These are phyloP conservation scores for Phytophthora colocasiae DNA, from an alignment of 352 stramenopile species.

Conservation along the genomic window DNA sequence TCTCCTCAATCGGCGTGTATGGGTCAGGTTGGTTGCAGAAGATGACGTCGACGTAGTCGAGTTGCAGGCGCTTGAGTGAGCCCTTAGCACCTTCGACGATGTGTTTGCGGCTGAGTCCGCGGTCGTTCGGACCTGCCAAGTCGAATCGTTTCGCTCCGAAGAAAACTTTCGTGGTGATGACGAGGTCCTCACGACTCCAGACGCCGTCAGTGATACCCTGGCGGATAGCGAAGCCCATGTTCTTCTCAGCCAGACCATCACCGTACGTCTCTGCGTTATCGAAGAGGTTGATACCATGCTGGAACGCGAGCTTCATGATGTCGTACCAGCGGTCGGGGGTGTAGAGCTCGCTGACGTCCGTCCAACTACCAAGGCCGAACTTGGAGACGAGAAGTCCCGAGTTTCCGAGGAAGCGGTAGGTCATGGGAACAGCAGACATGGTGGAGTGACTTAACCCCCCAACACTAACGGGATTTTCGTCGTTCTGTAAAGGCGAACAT, in stretches of 20 bases:
- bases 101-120: conserved; percentile 48
- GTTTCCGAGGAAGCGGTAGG: conserved; percentile 30
- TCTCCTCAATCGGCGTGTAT: conserved; percentile 3
- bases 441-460: background rate
- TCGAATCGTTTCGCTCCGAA: conserved; percentile 7
- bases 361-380: conserved; percentile 24
- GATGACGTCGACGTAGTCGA: conserved; percentile 13
- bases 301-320: conserved; percentile 10
- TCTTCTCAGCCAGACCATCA: conserved; percentile 4
- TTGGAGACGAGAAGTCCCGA: conserved; percentile 43
- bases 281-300: conserved; percentile 13
- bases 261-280: conserved; percentile 15
- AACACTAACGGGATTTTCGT: too few relatives aligned
- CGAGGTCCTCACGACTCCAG: conserved; percentile 31
- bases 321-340: conserved; percentile 12
- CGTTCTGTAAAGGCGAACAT: too few relatives aligned
- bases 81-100: conserved; percentile 54
- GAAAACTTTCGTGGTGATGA: conserved; percentile 16
- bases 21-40: conserved; percentile 32
- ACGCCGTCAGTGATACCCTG: conserved; percentile 35
- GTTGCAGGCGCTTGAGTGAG: conserved; percentile 48
- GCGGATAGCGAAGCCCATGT: conserved; percentile 37
- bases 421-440: conserved; percentile 10
- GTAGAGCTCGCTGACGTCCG: conserved; percentile 8
- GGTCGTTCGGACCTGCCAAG: conserved; percentile 21